A percentile compares a stretch with the other conserved stretches of the same genome.
phyloP scores from a whole-genome alignment of 2,329 filamentous ascomycete species.

The Fusarium zealandicum region DNA sequence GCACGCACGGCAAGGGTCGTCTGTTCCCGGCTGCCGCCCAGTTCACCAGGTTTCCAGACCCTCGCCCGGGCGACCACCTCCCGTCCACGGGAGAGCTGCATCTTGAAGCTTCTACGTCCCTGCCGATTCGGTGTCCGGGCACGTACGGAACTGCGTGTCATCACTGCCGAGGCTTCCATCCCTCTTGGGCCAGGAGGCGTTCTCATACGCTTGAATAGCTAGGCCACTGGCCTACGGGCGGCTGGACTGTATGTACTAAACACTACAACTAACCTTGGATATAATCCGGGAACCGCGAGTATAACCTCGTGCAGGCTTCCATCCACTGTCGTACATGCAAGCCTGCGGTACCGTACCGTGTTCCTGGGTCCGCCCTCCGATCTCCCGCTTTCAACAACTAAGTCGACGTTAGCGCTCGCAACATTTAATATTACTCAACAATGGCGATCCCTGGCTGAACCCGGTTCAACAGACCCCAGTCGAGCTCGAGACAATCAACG shows the following conservation, averaged over 20 bases:
- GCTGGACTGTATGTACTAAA: conserved; percentile 5
- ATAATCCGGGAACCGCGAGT: neutral
- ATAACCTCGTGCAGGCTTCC: neutral
- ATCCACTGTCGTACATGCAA: conserved; percentile 6
- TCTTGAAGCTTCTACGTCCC: conserved; percentile 14
- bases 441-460: conserved; percentile 5
- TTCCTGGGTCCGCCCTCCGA: neutral
- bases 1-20: neutral
- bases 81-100: conserved; percentile 22
- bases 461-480: conserved; percentile 5
- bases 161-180: conserved; percentile 28
- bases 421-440: conserved; percentile 22
- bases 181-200: conserved; percentile 22
- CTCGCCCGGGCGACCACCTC: conserved; percentile 27
- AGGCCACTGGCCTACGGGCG: conserved; percentile 19
- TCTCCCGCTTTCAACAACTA: conserved; percentile 1
- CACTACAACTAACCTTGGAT: conserved; percentile 4
- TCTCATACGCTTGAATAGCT: conserved; percentile 27
- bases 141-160: conserved; percentile 37
- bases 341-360: conserved; percentile 5
- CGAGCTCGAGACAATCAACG: conserved; percentile 21
- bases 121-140: conserved; percentile 13
- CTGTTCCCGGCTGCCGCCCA: conserved; percentile 30
- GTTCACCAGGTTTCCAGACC: conserved; percentile 19
- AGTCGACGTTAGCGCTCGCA: conserved; percentile 4